A percentile compares a stretch with the other conserved stretches of the same genome.
Evolutionary conservation across 805 yeast genomes (phyloP).

Genomic region (Zygosaccharomyces rouxii): DNA sequence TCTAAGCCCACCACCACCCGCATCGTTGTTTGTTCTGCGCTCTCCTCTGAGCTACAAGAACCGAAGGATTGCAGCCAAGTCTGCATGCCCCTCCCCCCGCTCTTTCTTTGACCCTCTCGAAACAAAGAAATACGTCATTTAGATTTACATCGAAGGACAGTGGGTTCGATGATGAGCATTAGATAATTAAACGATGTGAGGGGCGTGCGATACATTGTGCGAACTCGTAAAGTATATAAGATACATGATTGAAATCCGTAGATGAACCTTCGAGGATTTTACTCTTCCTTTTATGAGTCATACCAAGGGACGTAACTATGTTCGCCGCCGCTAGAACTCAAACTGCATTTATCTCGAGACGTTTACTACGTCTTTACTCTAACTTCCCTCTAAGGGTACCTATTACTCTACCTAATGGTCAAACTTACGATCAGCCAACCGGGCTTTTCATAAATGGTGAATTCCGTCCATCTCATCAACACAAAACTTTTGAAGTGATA

Average conservation of each 20-base stretch:
- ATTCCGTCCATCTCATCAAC: constrained; percentile 55
- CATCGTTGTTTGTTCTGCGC: background rate
- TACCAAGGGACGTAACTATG: background rate
- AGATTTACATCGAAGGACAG: background rate
- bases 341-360: constrained; percentile 5
- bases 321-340: constrained; percentile 1
- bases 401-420: constrained; percentile 65
- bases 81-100: background rate
- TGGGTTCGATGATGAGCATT: background rate
- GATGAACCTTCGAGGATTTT: background rate
- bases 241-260: too few species aligned
- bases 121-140: background rate
- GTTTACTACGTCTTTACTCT: constrained; percentile 24
- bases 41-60: too few species aligned
- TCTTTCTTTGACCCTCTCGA: background rate
- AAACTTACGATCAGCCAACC: constrained; percentile 66
- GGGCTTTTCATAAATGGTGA: constrained; percentile 76
- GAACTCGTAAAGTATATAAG: background rate
- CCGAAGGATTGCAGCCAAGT: background rate
- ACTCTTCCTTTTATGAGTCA: background rate
- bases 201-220: background rate
- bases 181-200: background rate
- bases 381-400: constrained; percentile 44
- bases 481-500: constrained; percentile 57
- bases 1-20: background rate